A percentile compares a stretch with the other conserved stretches of the same genome.
Conservation (phyloP, 2,329 filamentous ascomycete genomes). For the Colletotrichum somersetense region DNA sequence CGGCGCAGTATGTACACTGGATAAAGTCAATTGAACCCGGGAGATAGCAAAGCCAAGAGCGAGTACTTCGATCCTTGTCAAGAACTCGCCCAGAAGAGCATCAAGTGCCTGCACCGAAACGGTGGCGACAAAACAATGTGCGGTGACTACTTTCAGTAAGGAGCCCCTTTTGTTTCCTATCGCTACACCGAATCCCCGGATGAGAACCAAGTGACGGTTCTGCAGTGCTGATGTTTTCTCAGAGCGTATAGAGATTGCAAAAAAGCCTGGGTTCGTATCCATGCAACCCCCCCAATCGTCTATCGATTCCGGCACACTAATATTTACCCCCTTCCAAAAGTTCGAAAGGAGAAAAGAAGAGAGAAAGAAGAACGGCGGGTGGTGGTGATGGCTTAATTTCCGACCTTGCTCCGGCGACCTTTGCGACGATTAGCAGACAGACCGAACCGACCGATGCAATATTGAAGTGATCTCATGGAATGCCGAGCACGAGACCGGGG, state of each 20-base stretch:
- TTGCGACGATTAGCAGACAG: background rate
- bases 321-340: conserved; percentile 30
- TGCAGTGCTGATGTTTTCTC: conserved; percentile 25
- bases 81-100: conserved; percentile 86
- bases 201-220: too few relatives aligned
- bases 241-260: conserved; percentile 97
- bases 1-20: background rate
- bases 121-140: conserved; percentile 91
- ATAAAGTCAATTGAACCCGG: background rate
- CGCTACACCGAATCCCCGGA: too few relatives aligned
- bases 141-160: conserved; percentile 94
- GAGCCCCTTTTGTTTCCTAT: conserved; percentile 34
- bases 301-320: conserved; percentile 8
- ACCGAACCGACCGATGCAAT: too few relatives aligned
- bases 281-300: background rate
- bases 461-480: background rate
- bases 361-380: conserved; percentile 44
- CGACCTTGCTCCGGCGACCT: background rate
- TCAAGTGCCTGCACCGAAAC: conserved; percentile 91
- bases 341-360: conserved; percentile 48
- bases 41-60: conserved; percentile 82
- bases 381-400: conserved; percentile 37
- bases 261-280: conserved; percentile 82
- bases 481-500: background rate
- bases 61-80: conserved; percentile 97